Evolutionary conservation across 2,329 filamentous ascomycete genomes (phyloP).

Genomic region (Plenodomus biglobosus): DNA sequence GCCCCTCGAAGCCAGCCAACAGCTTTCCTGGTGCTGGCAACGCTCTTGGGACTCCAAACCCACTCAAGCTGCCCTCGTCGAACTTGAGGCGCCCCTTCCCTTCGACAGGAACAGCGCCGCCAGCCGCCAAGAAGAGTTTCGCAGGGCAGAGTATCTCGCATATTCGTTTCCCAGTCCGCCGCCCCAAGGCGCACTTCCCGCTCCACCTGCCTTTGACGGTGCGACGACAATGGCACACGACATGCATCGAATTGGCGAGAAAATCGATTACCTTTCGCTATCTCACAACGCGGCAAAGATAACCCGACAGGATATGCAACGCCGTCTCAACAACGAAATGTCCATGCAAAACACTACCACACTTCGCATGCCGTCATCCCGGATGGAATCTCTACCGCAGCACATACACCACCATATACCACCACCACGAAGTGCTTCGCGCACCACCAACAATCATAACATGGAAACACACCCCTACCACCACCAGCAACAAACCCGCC

Average conservation of each 20-base stretch:
- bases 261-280: slow-evolving; percentile 34
- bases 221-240: slow-evolving; percentile 30
- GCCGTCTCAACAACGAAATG: slow-evolving; percentile 33
- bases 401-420: neutral
- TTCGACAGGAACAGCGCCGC: slow-evolving; percentile 1
- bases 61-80: slow-evolving; percentile 25
- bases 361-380: slow-evolving; percentile 1
- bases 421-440: slow-evolving; percentile 2
- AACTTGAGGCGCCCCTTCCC: slow-evolving; percentile 30
- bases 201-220: slow-evolving; percentile 20
- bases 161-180: slow-evolving; percentile 7
- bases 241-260: slow-evolving; percentile 35
- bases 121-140: neutral
- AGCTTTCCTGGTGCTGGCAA: slow-evolving; percentile 42
- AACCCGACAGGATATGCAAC: slow-evolving; percentile 20
- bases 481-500: neutral
- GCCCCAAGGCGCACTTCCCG: slow-evolving; percentile 12
- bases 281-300: slow-evolving; percentile 9
- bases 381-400: slow-evolving; percentile 8
- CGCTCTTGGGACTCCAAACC: slow-evolving; percentile 33
- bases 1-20: slow-evolving; percentile 34
- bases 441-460: slow-evolving; percentile 1
- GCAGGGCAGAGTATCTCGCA: slow-evolving; percentile 1
- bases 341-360: slow-evolving; percentile 17
- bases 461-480: no score